These are phyloP conservation scores for Ceratocystis papillata DNA, from an alignment of 2,329 filamentous ascomycete species.

Conservation along the genomic window DNA sequence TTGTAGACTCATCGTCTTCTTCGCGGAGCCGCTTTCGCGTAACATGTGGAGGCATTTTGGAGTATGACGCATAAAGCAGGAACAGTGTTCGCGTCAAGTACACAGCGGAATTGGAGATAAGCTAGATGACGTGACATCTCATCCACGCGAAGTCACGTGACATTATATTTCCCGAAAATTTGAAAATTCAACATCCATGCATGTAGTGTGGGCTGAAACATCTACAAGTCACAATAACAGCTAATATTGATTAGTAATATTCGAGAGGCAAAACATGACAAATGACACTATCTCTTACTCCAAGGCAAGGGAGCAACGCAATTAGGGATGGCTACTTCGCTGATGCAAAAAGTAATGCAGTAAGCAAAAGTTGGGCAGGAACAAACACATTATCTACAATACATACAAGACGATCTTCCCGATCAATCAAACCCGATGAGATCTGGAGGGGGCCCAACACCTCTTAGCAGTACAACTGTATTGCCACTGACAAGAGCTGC, in stretches of 20 bases:
- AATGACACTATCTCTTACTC: background rate
- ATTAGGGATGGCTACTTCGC: background rate
- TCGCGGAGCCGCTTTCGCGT: conserved; percentile 53
- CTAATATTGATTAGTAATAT: background rate
- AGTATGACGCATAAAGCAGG: background rate
- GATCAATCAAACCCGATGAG: conserved; percentile 46
- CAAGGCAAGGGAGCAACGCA: background rate
- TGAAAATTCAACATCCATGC: background rate
- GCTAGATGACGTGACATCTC: background rate
- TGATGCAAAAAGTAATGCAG: conserved; percentile 1
- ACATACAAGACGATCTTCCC: background rate
- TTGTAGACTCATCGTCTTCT: conserved; percentile 24
- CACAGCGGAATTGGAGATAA: background rate
- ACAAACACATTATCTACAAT: background rate
- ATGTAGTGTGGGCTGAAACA: background rate
- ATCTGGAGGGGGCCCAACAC: conserved; percentile 69
- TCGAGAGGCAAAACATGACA: background rate
- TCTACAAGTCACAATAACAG: background rate
- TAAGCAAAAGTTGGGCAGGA: background rate
- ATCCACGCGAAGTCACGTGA: conserved; percentile 23
- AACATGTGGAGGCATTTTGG: conserved; percentile 55
- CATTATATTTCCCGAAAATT: background rate
- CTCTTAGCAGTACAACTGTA: conserved; percentile 77
- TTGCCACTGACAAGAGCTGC: conserved; percentile 65
- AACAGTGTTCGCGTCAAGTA: background rate